phyloP scores from a whole-genome alignment of 331 rosid genomes.

The Quercus phellos region DNA sequence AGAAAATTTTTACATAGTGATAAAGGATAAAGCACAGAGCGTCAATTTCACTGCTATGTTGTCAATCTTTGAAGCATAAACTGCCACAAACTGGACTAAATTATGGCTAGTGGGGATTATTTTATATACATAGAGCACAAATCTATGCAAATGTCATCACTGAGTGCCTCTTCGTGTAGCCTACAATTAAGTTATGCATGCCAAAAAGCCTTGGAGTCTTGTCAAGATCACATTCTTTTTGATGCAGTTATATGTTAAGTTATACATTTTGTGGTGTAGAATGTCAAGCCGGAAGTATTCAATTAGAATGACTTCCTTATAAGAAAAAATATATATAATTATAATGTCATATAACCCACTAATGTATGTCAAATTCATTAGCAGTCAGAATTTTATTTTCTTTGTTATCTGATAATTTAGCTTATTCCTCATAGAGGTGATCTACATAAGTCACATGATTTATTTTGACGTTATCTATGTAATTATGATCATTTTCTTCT shows the following conservation, averaged over 20 bases:
- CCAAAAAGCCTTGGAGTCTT: not conserved
- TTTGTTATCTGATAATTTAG: too few species aligned
- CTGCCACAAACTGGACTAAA: not conserved
- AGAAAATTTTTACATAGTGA: too few species aligned
- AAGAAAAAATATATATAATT: not conserved
- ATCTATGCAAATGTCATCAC: not conserved
- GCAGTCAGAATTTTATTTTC: too few species aligned
- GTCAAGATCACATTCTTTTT: not conserved
- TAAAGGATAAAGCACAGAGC: not conserved
- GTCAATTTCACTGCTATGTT: not conserved
- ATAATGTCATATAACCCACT: too few species aligned
- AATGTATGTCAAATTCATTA: too few species aligned
- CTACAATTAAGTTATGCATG: not conserved
- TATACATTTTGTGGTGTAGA: not conserved
- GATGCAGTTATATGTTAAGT: not conserved
- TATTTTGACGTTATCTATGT: too few species aligned
- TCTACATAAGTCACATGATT: too few species aligned
- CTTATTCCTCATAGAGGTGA: too few species aligned
- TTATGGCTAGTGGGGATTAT: not conserved
- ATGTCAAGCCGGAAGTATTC: not conserved
- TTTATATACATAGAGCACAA: not conserved
- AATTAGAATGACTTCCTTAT: not conserved
- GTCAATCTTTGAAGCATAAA: not conserved
- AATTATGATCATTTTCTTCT: too few species aligned
- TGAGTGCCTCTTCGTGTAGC: not conserved